Evolutionary conservation across 345 rosid species (phyloP).

Genomic region (Eucalyptus albens): DNA sequence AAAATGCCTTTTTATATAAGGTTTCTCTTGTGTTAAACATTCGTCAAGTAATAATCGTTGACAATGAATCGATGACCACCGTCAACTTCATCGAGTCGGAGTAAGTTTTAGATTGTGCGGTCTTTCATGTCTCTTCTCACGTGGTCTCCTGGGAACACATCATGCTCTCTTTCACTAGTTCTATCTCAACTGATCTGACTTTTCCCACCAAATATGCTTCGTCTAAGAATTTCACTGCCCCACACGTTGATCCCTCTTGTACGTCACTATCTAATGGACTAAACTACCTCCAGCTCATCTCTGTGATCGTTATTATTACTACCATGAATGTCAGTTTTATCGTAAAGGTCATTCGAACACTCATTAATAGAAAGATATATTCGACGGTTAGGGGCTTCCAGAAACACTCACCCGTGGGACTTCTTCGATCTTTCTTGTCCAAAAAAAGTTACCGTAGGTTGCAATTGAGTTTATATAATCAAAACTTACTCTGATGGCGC

Average conservation of each 20-base stretch:
- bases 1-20: not conserved
- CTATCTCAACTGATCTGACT: not conserved
- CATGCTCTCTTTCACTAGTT: not conserved
- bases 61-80: not conserved
- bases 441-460: not conserved
- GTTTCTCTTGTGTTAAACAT: not conserved
- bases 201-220: not conserved
- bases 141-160: not conserved
- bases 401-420: not conserved
- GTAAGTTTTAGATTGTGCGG: not conserved
- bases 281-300: not conserved
- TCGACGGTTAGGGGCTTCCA: not conserved
- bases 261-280: rapidly evolving
- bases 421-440: not conserved
- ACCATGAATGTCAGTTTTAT: not conserved
- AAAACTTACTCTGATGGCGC: not conserved
- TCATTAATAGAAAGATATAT: not conserved
- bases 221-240: not conserved
- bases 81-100: not conserved
- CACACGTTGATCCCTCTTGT: not conserved
- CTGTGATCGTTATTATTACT: not conserved
- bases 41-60: not conserved
- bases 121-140: not conserved
- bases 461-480: too few species aligned
- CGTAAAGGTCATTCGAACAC: not conserved